Base-by-base conservation (phyloP, 176 grass and related monocot genomes). In the Echinochloa phyllopogon region DNA sequence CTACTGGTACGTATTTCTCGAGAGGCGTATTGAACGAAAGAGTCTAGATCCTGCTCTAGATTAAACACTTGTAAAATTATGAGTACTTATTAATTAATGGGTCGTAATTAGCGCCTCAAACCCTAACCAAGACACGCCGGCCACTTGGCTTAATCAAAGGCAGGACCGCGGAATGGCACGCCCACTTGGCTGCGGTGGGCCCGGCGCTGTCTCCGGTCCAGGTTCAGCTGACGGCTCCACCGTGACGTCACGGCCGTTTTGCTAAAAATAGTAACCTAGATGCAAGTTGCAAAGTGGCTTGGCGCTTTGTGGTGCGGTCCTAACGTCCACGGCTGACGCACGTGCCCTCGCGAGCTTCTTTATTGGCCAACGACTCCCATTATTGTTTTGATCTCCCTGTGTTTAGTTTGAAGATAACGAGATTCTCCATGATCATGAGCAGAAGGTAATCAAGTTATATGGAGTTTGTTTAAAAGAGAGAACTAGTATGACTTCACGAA, bases 211-310 rank as follows among this genome's bases (percentile, higher is more conserved):
- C 78, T 39, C 38, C 21, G 10, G 86, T 86, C 74, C 68, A 82
- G 83, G 82, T 92, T 92, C 86, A 83, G 78, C 73, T 70, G 73
- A 86, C 55, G 78, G 48, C 74, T 48, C 74, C 57, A 59, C 49
- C 5, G 1, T 74, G 74, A 67, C 84, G 73, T 83, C 88, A 86
- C 45, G 39, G 64, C 53, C 50, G 38, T 40, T 7, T 65, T 10
- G 56, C 78, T 65, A 39, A 27, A 86, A 27, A 57, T 57, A 86
- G 78, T 56, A 86, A 38, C 77, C 77, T 51, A 64, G 7, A 72
- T 11, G 48, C 75, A 65, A 57, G 36, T 52, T 75, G 59, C 36
- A 57, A 82, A 58, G 65, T 78, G 66, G 20, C 14, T 52, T 53
- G 23, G 20, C 21, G 44, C 33, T 39, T 61, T n/a, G 41, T 12